Conservation (phyloP, 2,329 filamentous ascomycete species). For the Albifimbria verrucaria region DNA sequence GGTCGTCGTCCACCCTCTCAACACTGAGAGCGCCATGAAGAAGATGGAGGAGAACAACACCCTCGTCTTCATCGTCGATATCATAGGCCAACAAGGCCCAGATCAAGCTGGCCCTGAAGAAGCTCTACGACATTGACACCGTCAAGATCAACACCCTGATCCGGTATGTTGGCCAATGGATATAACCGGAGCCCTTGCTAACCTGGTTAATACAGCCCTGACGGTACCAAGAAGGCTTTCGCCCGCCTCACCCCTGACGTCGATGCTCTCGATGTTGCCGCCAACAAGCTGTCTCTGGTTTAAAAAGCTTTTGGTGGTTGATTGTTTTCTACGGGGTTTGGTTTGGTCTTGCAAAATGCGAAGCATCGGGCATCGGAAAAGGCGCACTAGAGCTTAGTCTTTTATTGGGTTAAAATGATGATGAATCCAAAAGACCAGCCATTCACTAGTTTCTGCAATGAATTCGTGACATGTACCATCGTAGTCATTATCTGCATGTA, state of each 20-base stretch:
- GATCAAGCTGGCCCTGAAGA: constrained; percentile 98
- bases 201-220: constrained; percentile 62
- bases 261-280: constrained; percentile 97
- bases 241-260: constrained; percentile 93
- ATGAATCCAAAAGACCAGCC: constrained; percentile 29
- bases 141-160: constrained; percentile 99
- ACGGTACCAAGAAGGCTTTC: constrained; percentile 98
- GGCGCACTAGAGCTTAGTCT: constrained; percentile 31
- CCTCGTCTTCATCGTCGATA: constrained; percentile 93
- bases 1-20: constrained; percentile 95
- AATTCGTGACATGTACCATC: not conserved
- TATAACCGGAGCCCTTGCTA: constrained; percentile 6
- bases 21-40: constrained; percentile 99
- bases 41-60: constrained; percentile 99
- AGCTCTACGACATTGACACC: constrained; percentile 97
- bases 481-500: too few species aligned
- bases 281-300: constrained; percentile 97
- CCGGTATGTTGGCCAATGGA: constrained; percentile 57
- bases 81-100: constrained; percentile 99
- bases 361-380: constrained; percentile 34
- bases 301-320: constrained; percentile 49
- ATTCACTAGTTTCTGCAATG: constrained; percentile 12
- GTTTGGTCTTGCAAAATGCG: constrained; percentile 37
- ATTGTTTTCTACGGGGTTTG: constrained; percentile 30
- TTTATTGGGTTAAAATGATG: constrained; percentile 31